These are phyloP conservation scores for Limonium bicolor DNA, from an alignment of 148 eudicot species.

Conservation along the genomic window DNA sequence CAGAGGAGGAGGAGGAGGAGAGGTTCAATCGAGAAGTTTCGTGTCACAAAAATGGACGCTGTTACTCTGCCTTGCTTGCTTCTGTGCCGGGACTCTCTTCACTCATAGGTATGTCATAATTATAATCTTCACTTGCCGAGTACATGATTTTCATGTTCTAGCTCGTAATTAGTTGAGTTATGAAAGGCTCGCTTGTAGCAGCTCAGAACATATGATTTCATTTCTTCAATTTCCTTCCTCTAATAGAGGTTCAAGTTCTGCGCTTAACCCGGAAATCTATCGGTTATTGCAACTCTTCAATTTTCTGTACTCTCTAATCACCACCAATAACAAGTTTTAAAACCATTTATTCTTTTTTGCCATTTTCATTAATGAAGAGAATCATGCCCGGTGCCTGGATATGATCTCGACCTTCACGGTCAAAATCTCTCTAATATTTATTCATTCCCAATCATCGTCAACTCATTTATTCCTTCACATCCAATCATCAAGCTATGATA, in stretches of 20 bases:
- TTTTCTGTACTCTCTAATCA: too few relatives aligned
- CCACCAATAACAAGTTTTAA: too few relatives aligned
- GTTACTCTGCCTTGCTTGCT: slow-evolving; percentile 22
- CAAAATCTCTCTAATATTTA: too few relatives aligned
- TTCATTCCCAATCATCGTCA: too few relatives aligned
- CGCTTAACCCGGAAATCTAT: too few relatives aligned
- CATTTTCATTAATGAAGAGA: too few relatives aligned
- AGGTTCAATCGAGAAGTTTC: slow-evolving; percentile 12
- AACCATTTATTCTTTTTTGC: too few relatives aligned
- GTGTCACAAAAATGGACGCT: slow-evolving; percentile 23
- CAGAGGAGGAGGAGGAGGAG: slow-evolving; percentile 9
- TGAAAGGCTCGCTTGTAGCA: neutral
- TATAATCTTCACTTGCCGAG: neutral
- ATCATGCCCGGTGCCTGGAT: too few relatives aligned
- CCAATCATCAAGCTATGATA: too few relatives aligned
- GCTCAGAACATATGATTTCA: neutral
- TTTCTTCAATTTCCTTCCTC: neutral
- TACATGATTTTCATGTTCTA: neutral
- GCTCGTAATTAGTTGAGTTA: neutral
- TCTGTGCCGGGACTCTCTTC: slow-evolving; percentile 29
- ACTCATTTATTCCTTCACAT: too few relatives aligned
- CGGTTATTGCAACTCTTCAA: too few relatives aligned
- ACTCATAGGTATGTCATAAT: slow-evolving; percentile 15
- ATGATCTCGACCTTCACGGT: too few relatives aligned
- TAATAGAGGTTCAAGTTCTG: neutral